Evolutionary conservation across 2,329 filamentous ascomycete genomes (phyloP).

Genomic region (Arthrobotrys megalospora): DNA sequence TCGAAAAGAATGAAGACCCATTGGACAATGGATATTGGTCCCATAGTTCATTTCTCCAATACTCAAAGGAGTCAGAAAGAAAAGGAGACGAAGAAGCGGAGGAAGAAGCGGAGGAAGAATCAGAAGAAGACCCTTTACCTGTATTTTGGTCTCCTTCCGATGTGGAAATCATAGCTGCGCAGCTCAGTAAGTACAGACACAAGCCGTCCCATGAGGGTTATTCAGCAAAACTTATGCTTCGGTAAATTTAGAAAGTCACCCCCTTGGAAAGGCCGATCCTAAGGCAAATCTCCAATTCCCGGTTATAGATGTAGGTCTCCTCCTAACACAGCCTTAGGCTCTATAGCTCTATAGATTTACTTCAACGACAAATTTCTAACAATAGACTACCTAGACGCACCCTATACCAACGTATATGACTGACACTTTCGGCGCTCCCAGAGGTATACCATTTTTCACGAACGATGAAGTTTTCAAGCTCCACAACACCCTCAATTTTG

Average conservation of each 20-base stretch:
- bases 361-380: not conserved
- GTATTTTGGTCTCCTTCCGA: not conserved
- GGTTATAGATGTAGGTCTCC: no score
- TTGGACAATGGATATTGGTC: not conserved
- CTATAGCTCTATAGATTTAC: no score
- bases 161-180: not conserved
- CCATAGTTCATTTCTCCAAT: not conserved
- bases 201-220: no score
- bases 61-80: not conserved
- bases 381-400: not conserved
- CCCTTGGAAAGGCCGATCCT: no score
- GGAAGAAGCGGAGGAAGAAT: no score
- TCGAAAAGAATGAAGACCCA: not conserved
- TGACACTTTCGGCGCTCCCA: no score
- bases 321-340: no score
- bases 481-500: slow-evolving; percentile 23
- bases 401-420: not conserved
- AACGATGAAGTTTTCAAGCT: not conserved
- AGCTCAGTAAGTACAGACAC: not conserved
- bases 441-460: not conserved
- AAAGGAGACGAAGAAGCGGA: not conserved
- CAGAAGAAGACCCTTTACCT: no score
- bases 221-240: no score
- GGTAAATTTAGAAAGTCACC: no score
- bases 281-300: no score